phyloP scores from a whole-genome alignment of 78 protist species.

The Dictyostelium capitatum region DNA sequence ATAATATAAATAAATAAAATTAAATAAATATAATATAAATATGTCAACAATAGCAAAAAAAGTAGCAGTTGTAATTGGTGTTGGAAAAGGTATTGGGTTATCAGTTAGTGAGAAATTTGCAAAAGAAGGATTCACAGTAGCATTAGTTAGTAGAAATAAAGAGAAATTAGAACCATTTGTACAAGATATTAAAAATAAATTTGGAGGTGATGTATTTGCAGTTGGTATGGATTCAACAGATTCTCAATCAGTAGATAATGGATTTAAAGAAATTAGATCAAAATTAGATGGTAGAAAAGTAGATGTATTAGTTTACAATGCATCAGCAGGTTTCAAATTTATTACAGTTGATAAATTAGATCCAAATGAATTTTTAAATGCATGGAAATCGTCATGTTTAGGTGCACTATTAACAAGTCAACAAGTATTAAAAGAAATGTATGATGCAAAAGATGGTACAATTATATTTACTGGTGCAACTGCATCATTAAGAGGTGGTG shows the following conservation, averaged over 20 bases:
- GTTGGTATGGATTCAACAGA: conserved; percentile 38
- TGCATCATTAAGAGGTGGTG: conserved; percentile 76
- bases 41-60: conserved; percentile 22
- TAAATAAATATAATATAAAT: too few species aligned
- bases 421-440: conserved; percentile 78
- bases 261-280: conserved; percentile 28
- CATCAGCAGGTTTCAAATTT: neutral
- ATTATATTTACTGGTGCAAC: conserved; percentile 87
- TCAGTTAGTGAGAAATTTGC: conserved; percentile 58
- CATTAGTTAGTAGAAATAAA: conserved; percentile 29
- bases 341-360: conserved; percentile 18
- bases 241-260: neutral
- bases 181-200: neutral
- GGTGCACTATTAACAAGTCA: conserved; percentile 66
- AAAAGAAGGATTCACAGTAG: conserved; percentile 67
- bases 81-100: conserved; percentile 66
- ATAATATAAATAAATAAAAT: neutral
- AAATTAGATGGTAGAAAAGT: neutral
- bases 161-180: conserved; percentile 30
- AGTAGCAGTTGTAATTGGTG: conserved; percentile 64
- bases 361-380: conserved; percentile 30
- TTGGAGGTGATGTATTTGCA: conserved; percentile 13
- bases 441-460: conserved; percentile 59
- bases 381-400: conserved; percentile 6
- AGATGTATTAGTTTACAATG: conserved; percentile 46